Conservation (phyloP, 1,139 yeast genomes). For the Debaryomyces sp. region DNA sequence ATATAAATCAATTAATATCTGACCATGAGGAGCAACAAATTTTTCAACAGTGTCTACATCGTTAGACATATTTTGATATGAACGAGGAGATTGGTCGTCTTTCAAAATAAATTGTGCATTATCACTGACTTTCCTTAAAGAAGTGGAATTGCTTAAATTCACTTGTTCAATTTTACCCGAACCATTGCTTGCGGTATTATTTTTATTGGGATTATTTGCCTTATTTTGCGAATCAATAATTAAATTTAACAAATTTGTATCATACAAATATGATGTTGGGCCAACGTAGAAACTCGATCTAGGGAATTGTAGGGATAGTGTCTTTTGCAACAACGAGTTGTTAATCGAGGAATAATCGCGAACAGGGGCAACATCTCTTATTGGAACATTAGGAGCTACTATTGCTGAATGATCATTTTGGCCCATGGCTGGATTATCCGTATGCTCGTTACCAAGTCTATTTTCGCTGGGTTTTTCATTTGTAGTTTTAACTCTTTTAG, state of each 20-base stretch:
- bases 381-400: constrained; percentile 54
- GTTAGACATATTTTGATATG: constrained; percentile 63
- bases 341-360: constrained; percentile 58
- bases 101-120: constrained; percentile 65
- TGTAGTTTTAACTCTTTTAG: constrained; percentile 16
- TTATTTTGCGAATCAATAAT: constrained; percentile 49
- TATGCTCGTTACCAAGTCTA: not conserved
- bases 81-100: constrained; percentile 70
- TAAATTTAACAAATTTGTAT: constrained; percentile 55
- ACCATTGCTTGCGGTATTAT: constrained; percentile 13
- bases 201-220: constrained; percentile 9
- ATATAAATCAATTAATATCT: constrained; percentile 66
- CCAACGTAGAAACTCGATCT: constrained; percentile 78
- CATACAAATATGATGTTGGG: constrained; percentile 67
- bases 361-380: constrained; percentile 56
- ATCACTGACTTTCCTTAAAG: constrained; percentile 68
- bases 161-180: constrained; percentile 60
- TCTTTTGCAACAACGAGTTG: constrained; percentile 47
- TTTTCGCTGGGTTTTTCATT: not conserved
- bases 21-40: constrained; percentile 78
- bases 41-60: constrained; percentile 74
- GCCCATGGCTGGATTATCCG: not conserved
- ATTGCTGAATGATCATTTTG: constrained; percentile 14
- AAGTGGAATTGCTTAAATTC: constrained; percentile 57
- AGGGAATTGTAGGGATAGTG: constrained; percentile 63